Evolutionary conservation across 1,284 basidiomycete species (phyloP), one percentile per base, ranked within the genome.

Genomic region (Lignosus rhinocerotis): DNA sequence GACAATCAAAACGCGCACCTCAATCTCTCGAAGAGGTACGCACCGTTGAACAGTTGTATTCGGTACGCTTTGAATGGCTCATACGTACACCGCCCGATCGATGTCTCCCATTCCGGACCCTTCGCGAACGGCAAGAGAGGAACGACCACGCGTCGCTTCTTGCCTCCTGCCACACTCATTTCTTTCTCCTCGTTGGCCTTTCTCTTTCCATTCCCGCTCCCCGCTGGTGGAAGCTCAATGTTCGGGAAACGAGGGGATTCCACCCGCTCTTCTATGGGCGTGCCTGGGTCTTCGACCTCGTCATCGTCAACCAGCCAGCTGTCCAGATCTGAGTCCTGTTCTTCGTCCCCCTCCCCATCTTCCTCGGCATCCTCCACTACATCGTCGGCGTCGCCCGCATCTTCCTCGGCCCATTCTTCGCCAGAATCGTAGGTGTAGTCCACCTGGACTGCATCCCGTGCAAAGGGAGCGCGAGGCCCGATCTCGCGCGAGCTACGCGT

Each of bases 341-440:
- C 75, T 2, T 88, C 87, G 10, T 72, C 78, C 0, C 78, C 82
- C 7, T 72, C 84, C 9, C 59, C 62, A 16, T 89, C 87, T 30
- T 76, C 76, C 16, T 76, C 79, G 2, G 84, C 87, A 32, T 88
- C 89, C 31, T 89, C 85, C 1, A 81, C 77, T 36, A 91, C 83
- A 65, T 90, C 86, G 63, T 93, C 91, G 5, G 82, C 90, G 36
- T 84, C 88, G 11, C 83, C 90, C 19, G 80, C 79, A 70, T 92
- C 92, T 51, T 87, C 88, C 62, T 92, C 91, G 16, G 62, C 62
- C 91, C 92, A 94, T 66, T 94, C 92, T 64, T 85, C 91, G 17
- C 90, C 93, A 55, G 89, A 92, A 72, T 94, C 92, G 67, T 92
- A 92, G 12, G 81, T 79, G 71, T 95, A 95, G 73, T 95, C 91